These are phyloP conservation scores for Wickerhamiella sorbophila DNA, from an alignment of 805 yeast species.

Conservation along the genomic window DNA sequence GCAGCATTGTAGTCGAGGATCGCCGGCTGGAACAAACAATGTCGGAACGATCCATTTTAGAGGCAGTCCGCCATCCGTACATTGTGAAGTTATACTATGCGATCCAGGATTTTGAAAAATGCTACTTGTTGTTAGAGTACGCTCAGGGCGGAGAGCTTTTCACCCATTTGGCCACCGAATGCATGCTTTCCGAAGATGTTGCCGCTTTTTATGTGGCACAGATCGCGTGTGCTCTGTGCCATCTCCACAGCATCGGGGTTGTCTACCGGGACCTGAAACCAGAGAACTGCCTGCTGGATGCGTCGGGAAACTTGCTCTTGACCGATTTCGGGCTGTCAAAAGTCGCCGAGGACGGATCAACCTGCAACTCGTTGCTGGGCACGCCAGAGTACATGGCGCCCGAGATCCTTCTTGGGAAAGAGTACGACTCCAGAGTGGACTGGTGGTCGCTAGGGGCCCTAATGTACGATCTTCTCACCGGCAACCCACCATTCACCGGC, in stretches of 20 bases:
- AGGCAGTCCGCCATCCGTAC: conserved; percentile 60
- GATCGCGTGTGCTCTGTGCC: conserved; percentile 60
- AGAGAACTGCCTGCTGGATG: conserved; percentile 69
- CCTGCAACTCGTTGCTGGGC: conserved; percentile 49
- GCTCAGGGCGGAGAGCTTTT: conserved; percentile 83
- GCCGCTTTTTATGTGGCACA: conserved; percentile 73
- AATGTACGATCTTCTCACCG: conserved; percentile 63
- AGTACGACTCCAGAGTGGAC: conserved; percentile 68
- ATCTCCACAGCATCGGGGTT: conserved; percentile 65
- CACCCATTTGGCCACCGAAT: conserved; percentile 40
- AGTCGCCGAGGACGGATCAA: conserved; percentile 28
- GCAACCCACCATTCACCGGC: conserved; percentile 83
- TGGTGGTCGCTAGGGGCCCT: conserved; percentile 91
- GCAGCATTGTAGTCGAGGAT: conserved; percentile 49
- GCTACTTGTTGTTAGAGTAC: conserved; percentile 64
- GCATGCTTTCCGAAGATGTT: conserved; percentile 41
- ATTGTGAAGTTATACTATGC: conserved; percentile 74
- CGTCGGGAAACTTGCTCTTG: conserved; percentile 63
- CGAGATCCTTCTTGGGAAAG: conserved; percentile 63
- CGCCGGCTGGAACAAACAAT: conserved; percentile 61
- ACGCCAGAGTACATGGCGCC: conserved; percentile 87
- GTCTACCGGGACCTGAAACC: conserved; percentile 84
- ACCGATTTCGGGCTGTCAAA: conserved; percentile 73
- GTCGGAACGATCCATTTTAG: conserved; percentile 62
- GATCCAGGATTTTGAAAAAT: conserved; percentile 62